Conservation (phyloP, 2,329 filamentous ascomycete species). For the Diplodia intermedia region DNA sequence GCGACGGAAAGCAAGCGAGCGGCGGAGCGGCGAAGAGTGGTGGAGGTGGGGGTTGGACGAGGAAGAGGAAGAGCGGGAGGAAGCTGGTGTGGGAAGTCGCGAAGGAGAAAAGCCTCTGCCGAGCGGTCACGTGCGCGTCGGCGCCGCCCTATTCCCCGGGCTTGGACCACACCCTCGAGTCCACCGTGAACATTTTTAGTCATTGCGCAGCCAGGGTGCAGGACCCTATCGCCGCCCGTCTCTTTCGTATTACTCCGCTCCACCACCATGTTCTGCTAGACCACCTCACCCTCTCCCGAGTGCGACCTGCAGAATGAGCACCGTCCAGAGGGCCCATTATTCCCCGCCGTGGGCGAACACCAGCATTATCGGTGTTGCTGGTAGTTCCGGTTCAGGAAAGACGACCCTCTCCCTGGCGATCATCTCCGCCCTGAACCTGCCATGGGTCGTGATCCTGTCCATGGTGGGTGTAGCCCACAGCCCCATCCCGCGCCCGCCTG, state of each 20-base stretch:
- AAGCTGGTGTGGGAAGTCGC: constrained; percentile 29
- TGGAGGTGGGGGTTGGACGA: background rate
- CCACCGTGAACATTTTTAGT: constrained; percentile 33
- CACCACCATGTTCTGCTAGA: constrained; percentile 24
- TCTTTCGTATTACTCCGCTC: constrained; percentile 7
- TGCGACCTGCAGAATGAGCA: constrained; percentile 23
- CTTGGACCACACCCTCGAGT: constrained; percentile 18
- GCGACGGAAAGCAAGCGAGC: constrained; percentile 13
- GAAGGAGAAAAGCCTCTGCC: constrained; percentile 32
- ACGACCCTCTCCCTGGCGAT: constrained; percentile 93
- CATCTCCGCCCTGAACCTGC: constrained; percentile 85
- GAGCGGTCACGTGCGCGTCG: constrained; percentile 21
- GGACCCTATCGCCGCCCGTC: constrained; percentile 28
- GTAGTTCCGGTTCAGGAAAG: constrained; percentile 94
- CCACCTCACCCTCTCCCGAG: constrained; percentile 4
- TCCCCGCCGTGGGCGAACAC: constrained; percentile 95
- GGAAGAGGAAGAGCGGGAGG: constrained; percentile 5
- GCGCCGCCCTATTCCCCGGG: constrained; percentile 6
- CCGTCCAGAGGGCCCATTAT: constrained; percentile 68
- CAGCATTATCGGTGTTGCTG: constrained; percentile 94
- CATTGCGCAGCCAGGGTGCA: constrained; percentile 26
- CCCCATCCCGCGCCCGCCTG: constrained; percentile 35
- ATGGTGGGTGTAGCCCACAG: constrained; percentile 67
- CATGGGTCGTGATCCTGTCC: constrained; percentile 97
- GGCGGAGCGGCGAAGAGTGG: constrained; percentile 7